phyloP scores from a whole-genome alignment of 177 flowering plant genomes.

The Telopea speciosissima region DNA sequence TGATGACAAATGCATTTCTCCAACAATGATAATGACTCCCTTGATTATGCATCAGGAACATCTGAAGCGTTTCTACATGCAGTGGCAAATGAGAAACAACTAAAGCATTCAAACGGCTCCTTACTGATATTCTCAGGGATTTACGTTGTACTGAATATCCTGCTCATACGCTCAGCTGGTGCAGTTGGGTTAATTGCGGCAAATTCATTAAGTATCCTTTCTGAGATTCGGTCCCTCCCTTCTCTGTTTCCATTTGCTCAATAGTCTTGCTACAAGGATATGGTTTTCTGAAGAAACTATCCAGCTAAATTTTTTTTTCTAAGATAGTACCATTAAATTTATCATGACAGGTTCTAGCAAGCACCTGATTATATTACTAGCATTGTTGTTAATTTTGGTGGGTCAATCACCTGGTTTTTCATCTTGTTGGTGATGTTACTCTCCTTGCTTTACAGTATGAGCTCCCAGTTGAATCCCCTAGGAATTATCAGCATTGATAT shows the following conservation, averaged over 20 bases:
- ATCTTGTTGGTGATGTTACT: too few species aligned
- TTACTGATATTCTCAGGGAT: slow-evolving; percentile 66
- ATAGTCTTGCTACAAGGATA: not conserved
- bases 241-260: not conserved
- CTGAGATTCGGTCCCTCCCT: not conserved
- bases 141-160: slow-evolving; percentile 54
- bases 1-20: not conserved
- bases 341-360: not conserved
- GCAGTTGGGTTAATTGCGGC: slow-evolving; percentile 84
- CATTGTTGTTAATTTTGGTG: too few species aligned
- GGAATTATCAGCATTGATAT: too few species aligned
- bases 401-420: not conserved
- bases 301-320: not conserved
- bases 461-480: too few species aligned
- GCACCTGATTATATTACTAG: not conserved
- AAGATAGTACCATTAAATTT: not conserved
- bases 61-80: slow-evolving; percentile 98
- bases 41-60: slow-evolving; percentile 57
- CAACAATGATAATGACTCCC: slow-evolving; percentile 5
- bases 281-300: not conserved
- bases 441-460: too few species aligned
- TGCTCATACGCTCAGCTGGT: slow-evolving; percentile 63
- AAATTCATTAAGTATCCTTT: slow-evolving; percentile 90
- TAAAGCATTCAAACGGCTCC: slow-evolving; percentile 65
- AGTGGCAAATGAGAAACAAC: slow-evolving; percentile 70